Base-by-base conservation (phyloP, 2,329 filamentous ascomycete genomes). In the Pyrenochaeta sp. region DNA sequence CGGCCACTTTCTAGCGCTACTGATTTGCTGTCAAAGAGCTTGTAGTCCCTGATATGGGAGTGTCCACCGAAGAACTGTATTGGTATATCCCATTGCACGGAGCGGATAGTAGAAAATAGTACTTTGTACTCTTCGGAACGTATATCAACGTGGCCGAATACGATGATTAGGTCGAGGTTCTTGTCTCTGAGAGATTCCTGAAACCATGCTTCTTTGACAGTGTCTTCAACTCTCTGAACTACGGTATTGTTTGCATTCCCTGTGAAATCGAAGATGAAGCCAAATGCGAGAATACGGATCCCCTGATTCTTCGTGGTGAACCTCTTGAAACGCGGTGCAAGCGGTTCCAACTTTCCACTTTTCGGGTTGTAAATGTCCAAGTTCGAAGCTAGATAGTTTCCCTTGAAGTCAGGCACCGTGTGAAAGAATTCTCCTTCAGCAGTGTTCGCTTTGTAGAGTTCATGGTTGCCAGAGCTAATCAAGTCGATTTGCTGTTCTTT, bases 31-130 rank as follows among this genome's bases (percentile, higher is more conserved):
- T 97, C 94, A 69, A 92, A 97, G 58, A 85, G 87, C 40, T 86
- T 86, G 66, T 92, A 91, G 73, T 97, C 93, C 8, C 94, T 88
- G 46, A 97, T 92, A 73, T 98, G 94, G 1, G 88, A 88, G 72
- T 98, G 94, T 0, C 94, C 94, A 8, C 92, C 94, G 60, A 98
- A 95, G 78, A 97, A 93, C 59, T 91, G 90, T 55, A 98, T 96
- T 0, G 94, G 93, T 0, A 86, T 92, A 69, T 92, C 86, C 87
- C 89, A 91, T 64, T 92, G 90, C 61, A 86, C 84, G 51, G 86
- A 84, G 30, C 94, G 86, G 66, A 98, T 93, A 9, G 89, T 91
- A 36, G 85, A 88, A 81, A 89, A 96, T 50, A 98, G 86, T 52
- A 86, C 81, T 61, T 89, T 86, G 73, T 91, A 94, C 77, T 97